phyloP scores from a whole-genome alignment of 225 moss, liverwort and hornwort genomes.

The Takakia lepidozioides region DNA sequence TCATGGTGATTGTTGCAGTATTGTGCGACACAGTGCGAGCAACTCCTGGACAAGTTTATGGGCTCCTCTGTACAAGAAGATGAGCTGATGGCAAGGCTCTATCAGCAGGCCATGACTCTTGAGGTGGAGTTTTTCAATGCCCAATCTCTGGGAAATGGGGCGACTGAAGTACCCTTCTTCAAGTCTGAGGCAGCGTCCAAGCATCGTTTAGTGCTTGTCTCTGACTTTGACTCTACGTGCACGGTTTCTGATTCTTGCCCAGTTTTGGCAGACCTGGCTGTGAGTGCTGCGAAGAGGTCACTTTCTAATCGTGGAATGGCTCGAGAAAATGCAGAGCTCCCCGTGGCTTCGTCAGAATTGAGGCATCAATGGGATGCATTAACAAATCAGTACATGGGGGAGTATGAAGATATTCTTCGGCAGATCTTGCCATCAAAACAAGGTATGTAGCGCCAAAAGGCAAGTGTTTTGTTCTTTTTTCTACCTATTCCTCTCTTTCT shows the following conservation, averaged over 20 bases:
- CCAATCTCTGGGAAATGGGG: slow-evolving; percentile 22
- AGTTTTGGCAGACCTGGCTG: slow-evolving; percentile 48
- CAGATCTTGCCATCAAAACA: neutral
- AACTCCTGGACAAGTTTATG: slow-evolving; percentile 43
- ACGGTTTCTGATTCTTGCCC: slow-evolving; percentile 83
- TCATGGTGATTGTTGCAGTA: slow-evolving; percentile 20
- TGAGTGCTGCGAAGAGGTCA: slow-evolving; percentile 28
- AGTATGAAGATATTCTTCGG: slow-evolving; percentile 34
- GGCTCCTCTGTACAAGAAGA: slow-evolving; percentile 29
- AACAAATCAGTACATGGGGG: slow-evolving; percentile 47
- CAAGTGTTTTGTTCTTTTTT: no score
- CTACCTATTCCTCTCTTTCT: no score
- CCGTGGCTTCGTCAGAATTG: no score
- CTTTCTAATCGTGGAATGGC: slow-evolving; percentile 13
- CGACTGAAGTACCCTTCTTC: slow-evolving; percentile 44
- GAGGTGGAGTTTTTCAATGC: slow-evolving; percentile 75
- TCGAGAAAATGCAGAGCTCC: no score
- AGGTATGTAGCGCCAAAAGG: no score
- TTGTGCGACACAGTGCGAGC: slow-evolving; percentile 52
- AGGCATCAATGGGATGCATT: slow-evolving; percentile 62
- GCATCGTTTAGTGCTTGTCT: slow-evolving; percentile 40
- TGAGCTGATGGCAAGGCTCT: slow-evolving; percentile 33
- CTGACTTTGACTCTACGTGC: slow-evolving; percentile 93
- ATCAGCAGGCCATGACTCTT: slow-evolving; percentile 65
- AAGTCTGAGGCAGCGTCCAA: slow-evolving; percentile 24